Evolutionary conservation across 192 early-diverging fungal genomes (phyloP).

Genomic region (Kickxella alabastrina): DNA sequence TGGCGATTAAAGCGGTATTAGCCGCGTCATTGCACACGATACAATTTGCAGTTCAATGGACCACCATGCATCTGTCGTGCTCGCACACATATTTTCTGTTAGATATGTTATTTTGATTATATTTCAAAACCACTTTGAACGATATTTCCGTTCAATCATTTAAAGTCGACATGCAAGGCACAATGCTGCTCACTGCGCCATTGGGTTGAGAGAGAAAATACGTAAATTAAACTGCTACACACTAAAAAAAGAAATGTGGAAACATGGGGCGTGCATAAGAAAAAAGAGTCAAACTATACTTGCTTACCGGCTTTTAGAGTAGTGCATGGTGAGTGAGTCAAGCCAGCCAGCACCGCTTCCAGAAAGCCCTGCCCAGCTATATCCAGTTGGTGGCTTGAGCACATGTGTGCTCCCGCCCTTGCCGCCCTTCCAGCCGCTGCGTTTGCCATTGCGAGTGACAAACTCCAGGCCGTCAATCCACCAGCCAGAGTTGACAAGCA

Average conservation of each 20-base stretch:
- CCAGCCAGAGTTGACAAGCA: conserved; percentile 54
- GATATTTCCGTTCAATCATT: too few relatives aligned
- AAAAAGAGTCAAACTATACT: not conserved
- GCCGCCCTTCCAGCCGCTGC: conserved; percentile 59
- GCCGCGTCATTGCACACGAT: not conserved
- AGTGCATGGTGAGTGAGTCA: conserved; percentile 55
- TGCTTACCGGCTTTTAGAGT: conserved; percentile 19
- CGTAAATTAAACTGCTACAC: not conserved
- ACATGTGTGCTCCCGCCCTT: conserved; percentile 45
- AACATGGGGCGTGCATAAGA: not conserved
- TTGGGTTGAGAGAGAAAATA: not conserved
- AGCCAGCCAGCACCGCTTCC: conserved; percentile 56
- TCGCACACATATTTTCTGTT: too few relatives aligned
- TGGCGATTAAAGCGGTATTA: too few relatives aligned
- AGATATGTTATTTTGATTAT: too few relatives aligned
- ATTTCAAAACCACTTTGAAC: too few relatives aligned
- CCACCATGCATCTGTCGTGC: not conserved
- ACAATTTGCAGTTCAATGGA: not conserved
- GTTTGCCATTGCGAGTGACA: conserved; percentile 48
- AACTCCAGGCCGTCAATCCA: conserved; percentile 65
- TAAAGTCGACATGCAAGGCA: conserved; percentile 6
- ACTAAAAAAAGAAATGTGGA: not conserved
- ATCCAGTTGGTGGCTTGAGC: conserved; percentile 51
- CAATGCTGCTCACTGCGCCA: conserved; percentile 3
- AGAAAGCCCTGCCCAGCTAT: conserved; percentile 55